A percentile compares a stretch with the other conserved stretches of the same genome.
phyloP scores from a whole-genome alignment of 108 stramenopile species.

The Fragilariopsis cylindrus region DNA sequence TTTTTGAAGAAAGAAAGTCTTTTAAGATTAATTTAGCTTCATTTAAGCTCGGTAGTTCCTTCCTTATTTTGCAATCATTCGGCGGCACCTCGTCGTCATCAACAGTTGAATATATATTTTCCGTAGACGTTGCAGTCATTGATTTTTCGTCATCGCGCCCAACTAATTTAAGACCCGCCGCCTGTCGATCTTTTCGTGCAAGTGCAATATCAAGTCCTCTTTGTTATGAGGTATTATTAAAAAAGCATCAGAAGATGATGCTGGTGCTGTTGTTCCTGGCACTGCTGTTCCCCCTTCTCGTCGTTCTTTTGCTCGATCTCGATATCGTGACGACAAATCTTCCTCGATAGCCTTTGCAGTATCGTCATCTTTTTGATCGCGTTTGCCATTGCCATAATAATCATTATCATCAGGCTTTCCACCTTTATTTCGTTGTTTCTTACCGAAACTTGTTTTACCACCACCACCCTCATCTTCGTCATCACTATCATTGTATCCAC shows the following conservation, averaged over 20 bases:
- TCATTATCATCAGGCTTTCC: constrained; percentile 22
- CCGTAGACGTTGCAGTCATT: background rate
- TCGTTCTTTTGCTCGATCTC: constrained; percentile 86
- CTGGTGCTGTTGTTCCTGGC: constrained; percentile 14
- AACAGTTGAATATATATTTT: background rate
- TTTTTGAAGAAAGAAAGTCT: background rate
- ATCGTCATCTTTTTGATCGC: constrained; percentile 32
- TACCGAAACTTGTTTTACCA: constrained; percentile 32
- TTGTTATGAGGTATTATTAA: constrained; percentile 27
- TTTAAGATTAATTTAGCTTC: constrained; percentile 10
- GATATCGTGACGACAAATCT: constrained; percentile 40
- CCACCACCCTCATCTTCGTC: constrained; percentile 27
- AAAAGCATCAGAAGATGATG: background rate
- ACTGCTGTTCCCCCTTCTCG: constrained; percentile 61
- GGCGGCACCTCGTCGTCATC: background rate
- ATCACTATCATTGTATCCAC: background rate
- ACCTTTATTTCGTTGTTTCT: constrained; percentile 27
- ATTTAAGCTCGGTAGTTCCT: constrained; percentile 23
- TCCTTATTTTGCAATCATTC: constrained; percentile 1
- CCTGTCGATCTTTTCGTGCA: constrained; percentile 67
- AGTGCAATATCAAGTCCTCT: constrained; percentile 88
- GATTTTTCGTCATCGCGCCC: background rate
- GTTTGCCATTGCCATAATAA: constrained; percentile 28
- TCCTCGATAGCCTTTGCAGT: constrained; percentile 17
- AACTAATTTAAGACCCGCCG: constrained; percentile 27